A percentile compares a stretch with the other conserved stretches of the same genome.
Conservation (phyloP, 306 rosid species). For the Mimosa pudica region DNA sequence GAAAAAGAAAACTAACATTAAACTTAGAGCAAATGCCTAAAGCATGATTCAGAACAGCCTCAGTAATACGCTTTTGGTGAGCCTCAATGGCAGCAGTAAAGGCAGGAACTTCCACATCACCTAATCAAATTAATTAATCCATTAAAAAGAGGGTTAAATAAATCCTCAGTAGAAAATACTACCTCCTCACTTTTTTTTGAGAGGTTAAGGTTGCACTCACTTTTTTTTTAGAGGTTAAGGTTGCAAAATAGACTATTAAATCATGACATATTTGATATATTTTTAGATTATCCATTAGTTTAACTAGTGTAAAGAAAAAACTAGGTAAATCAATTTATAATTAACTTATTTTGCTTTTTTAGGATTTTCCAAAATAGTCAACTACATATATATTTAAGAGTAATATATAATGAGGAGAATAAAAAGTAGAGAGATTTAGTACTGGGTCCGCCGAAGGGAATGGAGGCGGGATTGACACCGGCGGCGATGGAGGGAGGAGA, state of each 20-base stretch:
- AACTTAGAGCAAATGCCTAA: conserved; percentile 60
- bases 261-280: too few species aligned
- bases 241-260: too few species aligned
- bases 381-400: too few species aligned
- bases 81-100: conserved; percentile 88
- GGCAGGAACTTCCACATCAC: conserved; percentile 82
- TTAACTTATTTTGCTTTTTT: too few species aligned
- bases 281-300: too few species aligned
- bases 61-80: conserved; percentile 84
- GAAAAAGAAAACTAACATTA: conserved; percentile 41
- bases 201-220: too few species aligned
- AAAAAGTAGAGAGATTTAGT: conserved; percentile 31
- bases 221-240: too few species aligned
- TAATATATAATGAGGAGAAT: background rate
- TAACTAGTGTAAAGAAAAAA: too few species aligned
- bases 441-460: conserved; percentile 95
- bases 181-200: too few species aligned
- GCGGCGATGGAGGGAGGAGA: conserved; percentile 77
- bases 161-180: background rate
- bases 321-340: too few species aligned
- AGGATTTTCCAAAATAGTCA: too few species aligned
- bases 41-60: conserved; percentile 67
- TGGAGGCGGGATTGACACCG: conserved; percentile 71
- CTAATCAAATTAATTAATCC: conserved; percentile 32
- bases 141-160: background rate